phyloP scores from a whole-genome alignment of 106 monocot species.

The Narthecium ossifragum region DNA sequence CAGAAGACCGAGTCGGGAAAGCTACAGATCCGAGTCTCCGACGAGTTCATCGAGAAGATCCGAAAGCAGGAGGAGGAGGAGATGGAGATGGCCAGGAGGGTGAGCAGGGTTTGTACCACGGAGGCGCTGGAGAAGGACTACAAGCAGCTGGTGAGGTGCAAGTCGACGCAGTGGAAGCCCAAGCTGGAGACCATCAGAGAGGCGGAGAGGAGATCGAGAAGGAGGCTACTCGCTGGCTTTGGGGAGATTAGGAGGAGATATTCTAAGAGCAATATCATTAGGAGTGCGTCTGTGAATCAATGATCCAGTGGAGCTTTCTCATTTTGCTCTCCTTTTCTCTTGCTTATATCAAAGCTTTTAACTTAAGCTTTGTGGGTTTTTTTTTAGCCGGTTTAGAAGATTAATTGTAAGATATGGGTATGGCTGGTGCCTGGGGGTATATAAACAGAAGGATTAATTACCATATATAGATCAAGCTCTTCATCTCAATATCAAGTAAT shows the following conservation, averaged over 20 bases:
- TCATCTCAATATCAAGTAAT: too few relatives aligned
- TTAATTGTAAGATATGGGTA: too few relatives aligned
- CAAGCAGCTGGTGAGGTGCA: conserved; percentile 41
- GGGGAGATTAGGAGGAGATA: background rate
- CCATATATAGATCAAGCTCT: too few relatives aligned
- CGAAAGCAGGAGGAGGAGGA: background rate
- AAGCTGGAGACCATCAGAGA: conserved; percentile 54
- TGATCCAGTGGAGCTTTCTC: too few relatives aligned
- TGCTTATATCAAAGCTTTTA: too few relatives aligned
- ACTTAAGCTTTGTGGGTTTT: too few relatives aligned
- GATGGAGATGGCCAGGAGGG: background rate
- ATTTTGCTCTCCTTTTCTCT: too few relatives aligned
- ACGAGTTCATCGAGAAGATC: conserved; percentile 27
- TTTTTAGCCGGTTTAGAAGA: too few relatives aligned
- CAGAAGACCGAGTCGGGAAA: conserved; percentile 40
- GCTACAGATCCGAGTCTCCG: conserved; percentile 53
- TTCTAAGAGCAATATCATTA: background rate
- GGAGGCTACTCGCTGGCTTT: background rate
- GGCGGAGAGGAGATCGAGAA: conserved; percentile 6
- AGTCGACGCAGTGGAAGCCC: conserved; percentile 47
- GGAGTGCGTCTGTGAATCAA: background rate
- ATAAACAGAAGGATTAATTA: too few relatives aligned
- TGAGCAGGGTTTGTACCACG: conserved; percentile 27
- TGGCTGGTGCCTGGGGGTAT: too few relatives aligned
- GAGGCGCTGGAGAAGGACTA: conserved; percentile 73